Conservation (phyloP, 257 asterid species). For the Gynochthodes officinalis region DNA sequence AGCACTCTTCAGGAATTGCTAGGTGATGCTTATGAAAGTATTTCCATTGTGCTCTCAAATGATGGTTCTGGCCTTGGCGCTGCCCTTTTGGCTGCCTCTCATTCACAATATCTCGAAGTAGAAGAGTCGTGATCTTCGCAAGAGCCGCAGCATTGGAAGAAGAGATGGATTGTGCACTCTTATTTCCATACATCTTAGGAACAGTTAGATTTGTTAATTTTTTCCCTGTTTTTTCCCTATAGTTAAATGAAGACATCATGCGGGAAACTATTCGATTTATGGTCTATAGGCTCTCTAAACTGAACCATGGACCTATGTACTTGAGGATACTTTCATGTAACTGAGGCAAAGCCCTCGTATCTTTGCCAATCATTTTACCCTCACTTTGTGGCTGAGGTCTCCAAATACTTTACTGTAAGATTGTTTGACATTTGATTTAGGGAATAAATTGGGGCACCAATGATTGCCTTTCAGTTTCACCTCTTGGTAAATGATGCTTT, state of each 20-base stretch:
- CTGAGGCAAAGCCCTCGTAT: neutral
- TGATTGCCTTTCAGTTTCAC: neutral
- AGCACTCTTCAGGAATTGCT: constrained; percentile 61
- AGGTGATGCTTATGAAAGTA: constrained; percentile 43
- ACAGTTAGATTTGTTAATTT: neutral
- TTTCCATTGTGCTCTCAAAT: constrained; percentile 47
- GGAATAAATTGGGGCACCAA: constrained; percentile 3
- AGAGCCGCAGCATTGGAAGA: neutral
- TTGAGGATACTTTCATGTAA: neutral
- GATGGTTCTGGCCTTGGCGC: constrained; percentile 96
- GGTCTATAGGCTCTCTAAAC: neutral
- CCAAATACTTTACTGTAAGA: neutral
- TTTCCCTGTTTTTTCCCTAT: too few relatives aligned
- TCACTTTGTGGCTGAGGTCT: neutral
- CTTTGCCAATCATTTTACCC: neutral
- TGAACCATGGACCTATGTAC: constrained; percentile 7
- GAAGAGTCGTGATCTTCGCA: constrained; percentile 27
- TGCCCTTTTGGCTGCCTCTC: constrained; percentile 89
- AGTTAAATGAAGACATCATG: neutral
- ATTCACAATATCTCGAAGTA: constrained; percentile 57
- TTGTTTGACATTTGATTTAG: neutral
- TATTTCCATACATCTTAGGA: neutral
- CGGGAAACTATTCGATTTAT: neutral
- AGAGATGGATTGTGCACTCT: neutral
- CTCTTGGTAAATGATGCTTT: neutral